phyloP scores from a whole-genome alignment of 108 stramenopile genomes.

The Pinguiococcus pyrenoidosus region DNA sequence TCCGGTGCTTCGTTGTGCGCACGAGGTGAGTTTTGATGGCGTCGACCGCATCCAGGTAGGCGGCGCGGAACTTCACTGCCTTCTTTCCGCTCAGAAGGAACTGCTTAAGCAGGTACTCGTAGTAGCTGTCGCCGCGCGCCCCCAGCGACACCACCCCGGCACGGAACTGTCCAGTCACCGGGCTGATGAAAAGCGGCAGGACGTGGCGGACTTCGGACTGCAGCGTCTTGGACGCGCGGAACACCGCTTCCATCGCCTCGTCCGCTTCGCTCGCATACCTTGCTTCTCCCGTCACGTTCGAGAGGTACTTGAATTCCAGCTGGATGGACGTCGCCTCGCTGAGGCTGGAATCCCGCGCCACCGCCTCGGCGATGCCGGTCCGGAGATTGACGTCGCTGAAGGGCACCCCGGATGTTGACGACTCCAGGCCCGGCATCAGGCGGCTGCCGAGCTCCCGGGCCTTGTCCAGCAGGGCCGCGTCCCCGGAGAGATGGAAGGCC shows the following conservation, averaged over 20 bases:
- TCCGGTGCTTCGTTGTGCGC: neutral
- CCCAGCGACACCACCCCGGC: constrained; percentile 35
- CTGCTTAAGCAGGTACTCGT: constrained; percentile 90
- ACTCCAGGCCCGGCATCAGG: constrained; percentile 37
- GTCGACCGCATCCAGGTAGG: constrained; percentile 12
- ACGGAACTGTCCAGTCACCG: constrained; percentile 15
- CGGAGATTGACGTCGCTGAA: constrained; percentile 22
- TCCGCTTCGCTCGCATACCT: constrained; percentile 19
- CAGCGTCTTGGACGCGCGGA: neutral
- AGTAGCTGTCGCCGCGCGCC: constrained; percentile 54
- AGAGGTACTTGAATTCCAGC: constrained; percentile 52
- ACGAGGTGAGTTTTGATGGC: constrained; percentile 20
- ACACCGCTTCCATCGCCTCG: constrained; percentile 13
- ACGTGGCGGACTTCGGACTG: neutral
- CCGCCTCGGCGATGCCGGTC: constrained; percentile 13
- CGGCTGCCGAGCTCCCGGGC: constrained; percentile 37
- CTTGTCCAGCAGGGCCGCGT: constrained; percentile 29
- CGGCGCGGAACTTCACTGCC: neutral
- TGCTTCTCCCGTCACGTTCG: constrained; percentile 22
- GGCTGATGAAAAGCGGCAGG: constrained; percentile 16
- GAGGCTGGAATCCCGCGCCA: constrained; percentile 11
- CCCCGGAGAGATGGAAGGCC: constrained; percentile 62
- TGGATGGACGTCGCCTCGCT: constrained; percentile 41
- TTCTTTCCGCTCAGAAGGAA: constrained; percentile 68
- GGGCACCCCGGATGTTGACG: constrained; percentile 37